Base-by-base conservation (phyloP, 108 stramenopile species). In the Licmophora abbreviata region DNA sequence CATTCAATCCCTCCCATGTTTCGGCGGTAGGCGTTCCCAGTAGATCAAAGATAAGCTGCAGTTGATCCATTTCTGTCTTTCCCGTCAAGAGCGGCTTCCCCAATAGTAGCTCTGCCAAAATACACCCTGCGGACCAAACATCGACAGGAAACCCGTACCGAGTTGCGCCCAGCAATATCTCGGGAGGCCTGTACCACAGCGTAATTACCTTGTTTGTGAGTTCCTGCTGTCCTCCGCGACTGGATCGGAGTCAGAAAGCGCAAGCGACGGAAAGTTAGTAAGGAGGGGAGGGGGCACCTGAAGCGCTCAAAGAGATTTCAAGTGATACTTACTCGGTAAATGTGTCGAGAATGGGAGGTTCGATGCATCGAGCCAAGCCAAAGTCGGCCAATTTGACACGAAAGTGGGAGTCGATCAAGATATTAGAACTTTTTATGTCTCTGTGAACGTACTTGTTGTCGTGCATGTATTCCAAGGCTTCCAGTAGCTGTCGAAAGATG, bases 61-160 rank as follows among this genome's bases (percentile, higher is more conserved):
- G 63, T 64, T 93, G 92, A 37, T 95, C 94, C 76, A 96, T 81
- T 29, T 95, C 93, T 12, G 79, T 69, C 44, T 94, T 86, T 0
- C 96, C 98, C 3, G 94, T 75, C 55, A 99, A 95, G 6, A 97
- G 64, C 2, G 98, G 93, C 25, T 83, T 76, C 10, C 96, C 95
- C 54, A 83, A 52, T 4, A 94, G 51, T 25, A 99, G 69, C 59
- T 99, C 98, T 2, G 88, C 96, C 23, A 96, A 57, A 56, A 99
- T 94, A 45, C 95, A 96, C 1, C 98, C 98, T 9, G 92, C 93
- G 14, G 88, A 86, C 96, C 96, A 99, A 51, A 99, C 83, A 54
- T 99, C 98, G 1, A 99, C 94, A 4, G 86, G 64, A 11, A 69
- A 57, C 29, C 79, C 84, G 36, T 92, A 92, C 17, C 59, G 38